Conservation (phyloP, 495 filamentous ascomycete species). For the Neurospora sp. region DNA sequence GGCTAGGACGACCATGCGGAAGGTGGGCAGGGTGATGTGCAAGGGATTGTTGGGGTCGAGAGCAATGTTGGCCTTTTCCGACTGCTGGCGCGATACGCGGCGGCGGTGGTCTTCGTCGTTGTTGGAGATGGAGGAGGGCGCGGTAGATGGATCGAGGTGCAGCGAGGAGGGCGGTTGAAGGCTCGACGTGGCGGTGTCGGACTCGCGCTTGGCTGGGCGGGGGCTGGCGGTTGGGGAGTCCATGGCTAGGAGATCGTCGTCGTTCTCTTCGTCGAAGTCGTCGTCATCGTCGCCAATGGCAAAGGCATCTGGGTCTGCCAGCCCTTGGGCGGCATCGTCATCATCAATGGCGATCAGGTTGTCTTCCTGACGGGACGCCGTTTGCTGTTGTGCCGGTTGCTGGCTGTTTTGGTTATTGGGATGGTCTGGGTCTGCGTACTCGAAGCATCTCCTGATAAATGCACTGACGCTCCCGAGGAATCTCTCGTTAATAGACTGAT, state of each 20-base stretch:
- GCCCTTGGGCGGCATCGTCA: conserved; percentile 19
- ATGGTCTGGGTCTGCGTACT: conserved; percentile 93
- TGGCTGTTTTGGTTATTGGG: conserved; percentile 41
- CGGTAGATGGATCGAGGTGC: conserved; percentile 13
- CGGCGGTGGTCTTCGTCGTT: conserved; percentile 14
- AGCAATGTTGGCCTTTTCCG: conserved; percentile 68
- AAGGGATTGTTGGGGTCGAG: conserved; percentile 87
- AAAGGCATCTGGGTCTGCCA: conserved; percentile 48
- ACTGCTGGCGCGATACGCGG: conserved; percentile 42
- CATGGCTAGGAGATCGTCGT: conserved; percentile 57
- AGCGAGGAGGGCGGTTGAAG: conserved; percentile 10
- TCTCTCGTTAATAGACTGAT: conserved; percentile 52
- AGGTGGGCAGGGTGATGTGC: conserved; percentile 93
- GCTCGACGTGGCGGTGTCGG: conserved; percentile 3
- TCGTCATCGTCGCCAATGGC: conserved; percentile 73
- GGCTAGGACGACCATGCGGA: conserved; percentile 95
- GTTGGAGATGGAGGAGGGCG: conserved; percentile 3
- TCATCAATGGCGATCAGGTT: conserved; percentile 2
- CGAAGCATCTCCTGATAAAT: conserved; percentile 92
- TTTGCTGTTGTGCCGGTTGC: background rate
- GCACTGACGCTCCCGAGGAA: conserved; percentile 87
- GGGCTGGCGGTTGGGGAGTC: conserved; percentile 30
- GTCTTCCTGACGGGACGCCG: conserved; percentile 16
- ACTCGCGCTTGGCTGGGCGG: conserved; percentile 21
- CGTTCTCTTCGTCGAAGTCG: conserved; percentile 47